These are phyloP conservation scores for Ceratocystiopsis brevicomis DNA, from an alignment of 2,329 filamentous ascomycete species.

Conservation along the genomic window DNA sequence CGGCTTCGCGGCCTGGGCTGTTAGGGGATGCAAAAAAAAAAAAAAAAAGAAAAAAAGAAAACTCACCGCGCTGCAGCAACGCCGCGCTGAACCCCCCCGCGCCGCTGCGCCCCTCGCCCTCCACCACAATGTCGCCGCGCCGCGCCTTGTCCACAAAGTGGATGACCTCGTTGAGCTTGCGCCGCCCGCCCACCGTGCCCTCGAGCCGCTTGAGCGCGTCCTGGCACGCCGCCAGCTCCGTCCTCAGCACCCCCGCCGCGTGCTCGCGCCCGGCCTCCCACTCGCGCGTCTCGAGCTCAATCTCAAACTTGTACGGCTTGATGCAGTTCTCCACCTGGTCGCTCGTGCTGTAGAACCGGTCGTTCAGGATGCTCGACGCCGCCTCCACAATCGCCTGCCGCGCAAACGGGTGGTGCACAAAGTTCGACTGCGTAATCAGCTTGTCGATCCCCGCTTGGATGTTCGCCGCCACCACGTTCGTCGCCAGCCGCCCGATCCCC, in stretches of 20 bases:
- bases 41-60: not conserved
- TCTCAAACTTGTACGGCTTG: conserved; percentile 96
- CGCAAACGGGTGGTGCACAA: conserved; percentile 78
- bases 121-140: conserved; percentile 66
- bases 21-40: conserved; percentile 12
- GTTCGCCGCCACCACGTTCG: conserved; percentile 74
- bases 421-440: conserved; percentile 64
- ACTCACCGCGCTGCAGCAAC: conserved; percentile 60
- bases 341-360: conserved; percentile 88
- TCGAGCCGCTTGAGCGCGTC: conserved; percentile 59
- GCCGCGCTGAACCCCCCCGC: conserved; percentile 87
- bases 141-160: conserved; percentile 77
- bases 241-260: conserved; percentile 61
- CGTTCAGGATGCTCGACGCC: conserved; percentile 73
- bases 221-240: conserved; percentile 72
- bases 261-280: conserved; percentile 78
- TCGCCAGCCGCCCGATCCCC: conserved; percentile 80
- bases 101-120: conserved; percentile 65
- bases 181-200: conserved; percentile 55
- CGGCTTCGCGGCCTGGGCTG: conserved; percentile 60
- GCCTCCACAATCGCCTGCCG: conserved; percentile 85
- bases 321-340: conserved; percentile 98
- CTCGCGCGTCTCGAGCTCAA: conserved; percentile 80
- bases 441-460: conserved; percentile 68
- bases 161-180: conserved; percentile 80